Evolutionary conservation across 2,329 filamentous ascomycete genomes (phyloP), one percentile per base, ranked within the genome.

Genomic region (Rhexocercosporidium sp.): DNA sequence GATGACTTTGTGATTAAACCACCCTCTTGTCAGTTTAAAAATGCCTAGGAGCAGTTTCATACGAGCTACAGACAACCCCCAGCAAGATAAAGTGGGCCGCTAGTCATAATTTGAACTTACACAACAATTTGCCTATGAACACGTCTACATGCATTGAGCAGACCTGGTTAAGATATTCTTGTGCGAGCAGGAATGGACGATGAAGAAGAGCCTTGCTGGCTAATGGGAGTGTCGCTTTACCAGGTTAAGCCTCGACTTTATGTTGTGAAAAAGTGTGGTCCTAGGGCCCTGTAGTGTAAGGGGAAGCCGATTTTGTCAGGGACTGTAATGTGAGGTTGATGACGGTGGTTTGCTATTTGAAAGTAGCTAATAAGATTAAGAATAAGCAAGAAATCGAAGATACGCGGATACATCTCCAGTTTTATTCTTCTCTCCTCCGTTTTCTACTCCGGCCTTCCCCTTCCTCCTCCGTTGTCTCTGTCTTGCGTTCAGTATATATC

Each of bases 121-220:
- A 53, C 31, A 31, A 53, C 25, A 53, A 29, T 53, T 53, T 31
- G 27, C 49, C 49, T 53, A n/a, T n/a, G 25, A 31, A 31, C 49
- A 53, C 25, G 49, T 53, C 25, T 53, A 53, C 49, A n/a, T 29
- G 49, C 25, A 53, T 53, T 53, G 49, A n/a, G 49, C 49, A 53
- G 49, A 53, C 25, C 27, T 53, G 49, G 25, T 29, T 31, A 53
- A 53, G 49, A 53, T n/a, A 25, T 53, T 53, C 22, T 53, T 16
- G 25, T 53, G 25, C 25, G 49, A 53, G 25, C 20, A 53, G 49
- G 49, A 53, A 53, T 53, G 12, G 27, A 12, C 49, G 49, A 18
- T 53, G 25, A 53, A 53, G 49, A 53, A 53, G 49, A 53, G 49
- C 25, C 25, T 53, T 53, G 49, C 49, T 53, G 25, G 25, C 25